Percentiles rank a stretch among this genome's conserved stretches.
phyloP scores from a whole-genome alignment of 2,329 filamentous ascomycete species.

The Diaporthe sp. region DNA sequence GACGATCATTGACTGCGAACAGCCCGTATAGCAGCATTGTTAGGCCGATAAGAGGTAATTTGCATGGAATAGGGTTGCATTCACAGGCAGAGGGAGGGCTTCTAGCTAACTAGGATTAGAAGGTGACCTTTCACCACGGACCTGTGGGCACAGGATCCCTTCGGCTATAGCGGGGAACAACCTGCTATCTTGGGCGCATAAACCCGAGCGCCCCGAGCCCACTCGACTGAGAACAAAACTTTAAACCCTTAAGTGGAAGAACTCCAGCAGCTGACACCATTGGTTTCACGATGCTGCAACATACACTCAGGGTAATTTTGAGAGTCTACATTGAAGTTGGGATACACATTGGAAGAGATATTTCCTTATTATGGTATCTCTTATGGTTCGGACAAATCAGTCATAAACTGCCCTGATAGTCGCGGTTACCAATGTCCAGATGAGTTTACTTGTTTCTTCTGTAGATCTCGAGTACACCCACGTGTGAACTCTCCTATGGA shows the following conservation, averaged over 20 bases:
- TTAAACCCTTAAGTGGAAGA: too few species aligned
- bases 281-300: neutral
- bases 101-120: conserved; percentile 4
- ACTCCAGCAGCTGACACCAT: neutral
- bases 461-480: neutral
- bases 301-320: neutral
- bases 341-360: neutral
- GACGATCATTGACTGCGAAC: neutral
- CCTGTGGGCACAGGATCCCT: neutral
- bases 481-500: neutral
- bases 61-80: neutral
- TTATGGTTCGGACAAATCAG: too few species aligned
- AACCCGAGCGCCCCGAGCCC: neutral
- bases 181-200: neutral
- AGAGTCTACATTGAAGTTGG: neutral
- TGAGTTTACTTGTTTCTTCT: neutral
- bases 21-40: neutral
- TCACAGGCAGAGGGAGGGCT: neutral
- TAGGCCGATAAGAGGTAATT: neutral
- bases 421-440: neutral
- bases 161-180: neutral
- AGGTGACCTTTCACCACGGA: neutral
- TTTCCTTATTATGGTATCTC: neutral
- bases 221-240: too few species aligned
- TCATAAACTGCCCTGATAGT: neutral